These are phyloP conservation scores for Sporormia fimetaria DNA, from an alignment of 495 filamentous ascomycete species.

Conservation along the genomic window DNA sequence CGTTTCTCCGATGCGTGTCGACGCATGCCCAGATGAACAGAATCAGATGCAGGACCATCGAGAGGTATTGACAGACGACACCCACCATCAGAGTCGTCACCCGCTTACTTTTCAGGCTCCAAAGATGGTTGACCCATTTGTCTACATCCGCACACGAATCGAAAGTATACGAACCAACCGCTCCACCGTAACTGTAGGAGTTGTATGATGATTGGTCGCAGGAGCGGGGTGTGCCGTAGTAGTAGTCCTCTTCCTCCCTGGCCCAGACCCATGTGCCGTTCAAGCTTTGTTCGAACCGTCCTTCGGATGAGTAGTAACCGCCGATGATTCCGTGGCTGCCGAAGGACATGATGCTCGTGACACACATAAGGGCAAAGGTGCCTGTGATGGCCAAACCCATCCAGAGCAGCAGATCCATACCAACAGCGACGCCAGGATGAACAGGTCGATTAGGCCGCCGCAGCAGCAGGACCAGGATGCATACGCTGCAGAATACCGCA, in stretches of 20 bases:
- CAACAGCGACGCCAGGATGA: conserved; percentile 29
- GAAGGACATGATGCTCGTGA: conserved; percentile 2
- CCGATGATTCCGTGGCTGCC: conserved; percentile 11
- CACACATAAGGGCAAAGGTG: conserved; percentile 9
- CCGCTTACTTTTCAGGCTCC: conserved; percentile 3
- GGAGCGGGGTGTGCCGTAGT: background rate
- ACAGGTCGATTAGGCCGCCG: conserved; percentile 17
- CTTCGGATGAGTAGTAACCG: background rate
- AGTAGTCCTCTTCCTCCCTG: conserved; percentile 4
- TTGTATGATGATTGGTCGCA: background rate
- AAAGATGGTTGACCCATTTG: conserved; percentile 17
- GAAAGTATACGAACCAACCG: no score
- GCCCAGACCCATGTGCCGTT: conserved; percentile 23
- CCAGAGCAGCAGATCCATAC: conserved; percentile 31
- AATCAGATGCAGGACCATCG: conserved; percentile 26
- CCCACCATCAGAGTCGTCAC: conserved; percentile 10
- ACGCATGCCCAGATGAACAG: conserved; percentile 33
- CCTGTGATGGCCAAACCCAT: conserved; percentile 24
- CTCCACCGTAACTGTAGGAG: conserved; percentile 1
- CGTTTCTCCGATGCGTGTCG: conserved; percentile 30
- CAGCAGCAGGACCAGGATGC: conserved; percentile 17
- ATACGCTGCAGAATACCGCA: conserved; percentile 17
- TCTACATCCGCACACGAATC: conserved; percentile 20
- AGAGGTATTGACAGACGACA: conserved; percentile 12
- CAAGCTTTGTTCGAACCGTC: conserved; percentile 15